A percentile compares a stretch with the other conserved stretches of the same genome.
Evolutionary conservation across 225 moss, liverwort and hornwort species (phyloP).

Genomic region (Anthoceros angustus): DNA sequence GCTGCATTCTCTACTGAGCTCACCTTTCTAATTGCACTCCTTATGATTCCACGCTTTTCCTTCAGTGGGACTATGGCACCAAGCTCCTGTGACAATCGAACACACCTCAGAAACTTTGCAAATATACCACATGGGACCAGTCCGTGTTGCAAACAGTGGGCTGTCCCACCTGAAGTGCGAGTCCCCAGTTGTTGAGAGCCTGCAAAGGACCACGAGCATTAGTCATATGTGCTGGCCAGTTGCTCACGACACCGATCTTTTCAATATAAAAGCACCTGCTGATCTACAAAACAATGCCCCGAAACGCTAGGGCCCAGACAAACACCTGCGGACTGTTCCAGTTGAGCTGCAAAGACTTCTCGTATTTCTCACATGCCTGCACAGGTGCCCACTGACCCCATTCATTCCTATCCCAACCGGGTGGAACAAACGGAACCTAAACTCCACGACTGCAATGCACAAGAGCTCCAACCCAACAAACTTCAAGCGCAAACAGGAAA

Average conservation of each 20-base stretch:
- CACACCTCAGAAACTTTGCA: neutral
- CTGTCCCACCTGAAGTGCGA: conserved; percentile 75
- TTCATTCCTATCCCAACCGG: too few species aligned
- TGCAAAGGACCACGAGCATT: conserved; percentile 11
- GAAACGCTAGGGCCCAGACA: neutral
- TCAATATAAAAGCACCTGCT: neutral
- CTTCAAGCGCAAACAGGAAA: too few species aligned
- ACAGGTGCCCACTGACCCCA: neutral
- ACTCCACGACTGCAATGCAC: too few species aligned
- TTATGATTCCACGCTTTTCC: conserved; percentile 87
- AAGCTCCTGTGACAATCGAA: conserved; percentile 43
- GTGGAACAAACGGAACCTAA: too few species aligned
- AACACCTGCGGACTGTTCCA: conserved; percentile 99
- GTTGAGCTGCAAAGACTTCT: conserved; percentile 89
- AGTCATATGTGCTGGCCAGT: neutral
- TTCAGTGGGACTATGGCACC: conserved; percentile 82
- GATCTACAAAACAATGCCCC: neutral
- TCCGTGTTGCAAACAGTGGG: neutral
- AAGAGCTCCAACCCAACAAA: too few species aligned
- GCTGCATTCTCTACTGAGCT: too few species aligned
- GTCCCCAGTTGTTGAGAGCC: conserved; percentile 99
- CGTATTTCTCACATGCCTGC: conserved; percentile 95
- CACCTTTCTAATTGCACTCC: conserved; percentile 92
- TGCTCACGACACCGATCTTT: neutral
- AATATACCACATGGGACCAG: neutral